Conservation (phyloP, 139 green algal species). For the Bryopsis sp. region DNA sequence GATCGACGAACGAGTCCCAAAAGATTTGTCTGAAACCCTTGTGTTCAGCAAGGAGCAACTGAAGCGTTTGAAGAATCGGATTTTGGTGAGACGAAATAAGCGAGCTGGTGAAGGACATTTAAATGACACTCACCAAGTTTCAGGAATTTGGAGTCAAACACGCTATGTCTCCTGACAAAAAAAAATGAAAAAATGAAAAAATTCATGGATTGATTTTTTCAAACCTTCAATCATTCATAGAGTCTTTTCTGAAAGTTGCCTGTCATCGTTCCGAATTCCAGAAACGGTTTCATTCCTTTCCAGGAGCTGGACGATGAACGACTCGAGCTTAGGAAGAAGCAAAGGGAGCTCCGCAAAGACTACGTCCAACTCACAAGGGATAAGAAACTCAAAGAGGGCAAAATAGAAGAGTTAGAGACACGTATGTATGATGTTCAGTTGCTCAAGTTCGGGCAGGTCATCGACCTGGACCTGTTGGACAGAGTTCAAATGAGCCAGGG, state of each 20-base stretch:
- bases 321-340: constrained; percentile 36
- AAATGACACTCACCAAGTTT: too few relatives aligned
- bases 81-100: constrained; percentile 45
- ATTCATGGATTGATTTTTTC: neutral
- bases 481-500: constrained; percentile 37
- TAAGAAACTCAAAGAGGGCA: constrained; percentile 34
- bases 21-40: constrained; percentile 44
- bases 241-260: neutral
- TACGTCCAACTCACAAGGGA: constrained; percentile 50
- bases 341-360: constrained; percentile 50
- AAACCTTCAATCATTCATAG: neutral
- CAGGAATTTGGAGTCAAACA: too few relatives aligned
- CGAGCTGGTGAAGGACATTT: too few relatives aligned
- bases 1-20: constrained; percentile 44
- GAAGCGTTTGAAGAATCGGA: constrained; percentile 37
- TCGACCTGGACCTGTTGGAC: constrained; percentile 67
- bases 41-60: constrained; percentile 58
- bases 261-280: neutral
- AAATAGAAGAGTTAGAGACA: constrained; percentile 54
- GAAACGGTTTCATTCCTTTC: constrained; percentile 7
- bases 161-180: neutral
- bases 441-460: constrained; percentile 68
- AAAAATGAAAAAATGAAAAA: neutral
- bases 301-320: constrained; percentile 59
- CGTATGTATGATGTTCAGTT: constrained; percentile 61